Conservation (phyloP, 2,329 filamentous ascomycete species). For the Trichoderma afroharzianum region DNA sequence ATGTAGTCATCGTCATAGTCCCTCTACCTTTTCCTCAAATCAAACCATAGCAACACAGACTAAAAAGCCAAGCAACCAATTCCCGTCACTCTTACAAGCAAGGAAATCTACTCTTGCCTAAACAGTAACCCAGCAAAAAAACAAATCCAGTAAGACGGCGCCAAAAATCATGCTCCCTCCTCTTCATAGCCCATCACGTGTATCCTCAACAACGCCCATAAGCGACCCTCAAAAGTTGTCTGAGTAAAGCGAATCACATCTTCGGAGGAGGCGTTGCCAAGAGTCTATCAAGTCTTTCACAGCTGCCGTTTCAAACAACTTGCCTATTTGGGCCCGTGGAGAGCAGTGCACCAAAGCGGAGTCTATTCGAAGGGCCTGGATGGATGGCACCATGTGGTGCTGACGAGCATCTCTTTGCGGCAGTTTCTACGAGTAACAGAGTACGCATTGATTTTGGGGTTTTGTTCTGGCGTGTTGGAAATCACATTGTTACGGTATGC, state of each 20-base stretch:
- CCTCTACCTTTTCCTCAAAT: neutral
- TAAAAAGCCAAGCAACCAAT: neutral
- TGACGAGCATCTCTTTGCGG: neutral
- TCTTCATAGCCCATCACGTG: neutral
- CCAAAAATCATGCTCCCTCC: neutral
- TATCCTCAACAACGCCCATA: neutral
- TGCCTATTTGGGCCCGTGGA: neutral
- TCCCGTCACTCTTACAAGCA: neutral
- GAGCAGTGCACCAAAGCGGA: neutral
- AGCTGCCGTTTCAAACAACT: constrained; percentile 9
- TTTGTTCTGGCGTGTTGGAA: neutral
- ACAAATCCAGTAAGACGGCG: neutral
- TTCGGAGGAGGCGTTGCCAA: neutral
- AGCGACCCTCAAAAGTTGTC: neutral
- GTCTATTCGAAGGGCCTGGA: neutral
- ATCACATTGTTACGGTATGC: neutral
- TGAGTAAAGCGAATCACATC: too few relatives aligned
- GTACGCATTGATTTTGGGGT: neutral
- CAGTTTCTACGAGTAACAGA: neutral
- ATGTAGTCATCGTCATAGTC: neutral
- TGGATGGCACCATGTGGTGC: neutral
- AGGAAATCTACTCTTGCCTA: neutral
- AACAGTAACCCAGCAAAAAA: neutral
- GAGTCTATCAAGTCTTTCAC: neutral
- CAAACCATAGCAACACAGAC: neutral